Base-by-base conservation (phyloP, 2,329 filamentous ascomycete genomes). In the Aspergillus amoenus region DNA sequence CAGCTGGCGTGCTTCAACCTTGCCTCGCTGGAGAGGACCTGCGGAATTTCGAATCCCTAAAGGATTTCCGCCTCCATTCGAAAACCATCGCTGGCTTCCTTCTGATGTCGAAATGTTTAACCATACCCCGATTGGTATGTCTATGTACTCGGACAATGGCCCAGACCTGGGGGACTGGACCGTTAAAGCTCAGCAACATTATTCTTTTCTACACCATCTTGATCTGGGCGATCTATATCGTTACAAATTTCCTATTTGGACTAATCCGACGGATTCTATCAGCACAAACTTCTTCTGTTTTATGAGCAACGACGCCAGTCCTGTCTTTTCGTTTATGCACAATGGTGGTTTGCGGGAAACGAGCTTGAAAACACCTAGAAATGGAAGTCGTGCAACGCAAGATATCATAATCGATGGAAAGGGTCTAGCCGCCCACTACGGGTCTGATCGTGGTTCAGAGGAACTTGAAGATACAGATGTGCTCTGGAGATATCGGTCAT, bases 241-340 rank as follows among this genome's bases (percentile, higher is more conserved):
- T 40, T 84, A 84, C 64, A 79, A 79, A 59, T 83, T 82, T 57
- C 64, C 72, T 9, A 50, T 70, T 17, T 73, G 71, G 70, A 77
- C 81, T 55, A 81, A 82, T 45, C 76, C 80, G 15, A 80, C 78
- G 27, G 73, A 75, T 51, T 75, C 81, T 22, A 77, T 83, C 64
- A 83, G 80, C 47, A 78, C 82, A 30, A 82, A 84, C 62, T 82
- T 86, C 60, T 73, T 81, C 42, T 81, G 79, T 43, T 76, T 85
- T 49, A 77, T 79, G 72, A 81, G 81, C n/a, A 72, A 72, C 30
- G 81, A 84, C 62, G 78, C 82, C 43, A 73, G 76, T n/a, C 68
- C 70, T 34, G 76, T 81, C 55, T 72, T 80, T 13, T 49, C 54
- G 4, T 55, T 63, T 37, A 79, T 81, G 3, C 76, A 81, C 24